A percentile compares a stretch with the other conserved stretches of the same genome.
phyloP scores from a whole-genome alignment of 306 rosid genomes.

The Trifolium pratense region DNA sequence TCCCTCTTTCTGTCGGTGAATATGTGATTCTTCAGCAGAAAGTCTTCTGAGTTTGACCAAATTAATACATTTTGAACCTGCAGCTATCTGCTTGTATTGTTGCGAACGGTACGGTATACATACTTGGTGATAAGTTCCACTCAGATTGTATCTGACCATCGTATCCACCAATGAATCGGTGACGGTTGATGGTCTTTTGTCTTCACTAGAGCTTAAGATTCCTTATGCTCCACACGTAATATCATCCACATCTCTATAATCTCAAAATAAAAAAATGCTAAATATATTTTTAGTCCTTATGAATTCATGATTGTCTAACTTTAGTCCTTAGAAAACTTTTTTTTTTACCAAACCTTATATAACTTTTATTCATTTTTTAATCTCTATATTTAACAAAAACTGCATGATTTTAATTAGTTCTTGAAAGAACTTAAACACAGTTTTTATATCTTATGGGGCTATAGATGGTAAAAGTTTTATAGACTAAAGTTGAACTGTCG shows the following conservation, averaged over 20 bases:
- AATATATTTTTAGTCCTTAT: slow-evolving; percentile 1
- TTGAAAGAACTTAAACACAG: not conserved
- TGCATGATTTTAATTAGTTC: not conserved
- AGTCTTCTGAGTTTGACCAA: slow-evolving; percentile 44
- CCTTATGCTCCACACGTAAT: slow-evolving; percentile 51
- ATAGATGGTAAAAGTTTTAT: not conserved
- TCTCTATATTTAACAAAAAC: slow-evolving; percentile 1
- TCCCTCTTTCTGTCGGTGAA: slow-evolving; percentile 22
- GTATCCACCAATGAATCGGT: slow-evolving; percentile 46
- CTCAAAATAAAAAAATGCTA: slow-evolving; percentile 20
- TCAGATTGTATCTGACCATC: slow-evolving; percentile 54
- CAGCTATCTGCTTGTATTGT: slow-evolving; percentile 51
- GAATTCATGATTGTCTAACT: slow-evolving; percentile 12
- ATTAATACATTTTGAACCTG: slow-evolving; percentile 49
- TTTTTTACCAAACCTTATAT: not conserved
- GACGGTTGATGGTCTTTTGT: slow-evolving; percentile 52
- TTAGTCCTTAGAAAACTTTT: not conserved
- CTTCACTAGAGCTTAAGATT: slow-evolving; percentile 57
- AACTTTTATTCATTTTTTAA: not conserved
- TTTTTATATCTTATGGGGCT: not conserved
- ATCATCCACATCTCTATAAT: slow-evolving; percentile 44
- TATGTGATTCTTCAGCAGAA: slow-evolving; percentile 33
- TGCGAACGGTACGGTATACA: slow-evolving; percentile 45
- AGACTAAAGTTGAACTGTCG: slow-evolving; percentile 1
- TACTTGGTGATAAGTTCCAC: slow-evolving; percentile 50